Evolutionary conservation across 208 protist genomes (phyloP).

Genomic region (Trypanosomatidae sp.): DNA sequence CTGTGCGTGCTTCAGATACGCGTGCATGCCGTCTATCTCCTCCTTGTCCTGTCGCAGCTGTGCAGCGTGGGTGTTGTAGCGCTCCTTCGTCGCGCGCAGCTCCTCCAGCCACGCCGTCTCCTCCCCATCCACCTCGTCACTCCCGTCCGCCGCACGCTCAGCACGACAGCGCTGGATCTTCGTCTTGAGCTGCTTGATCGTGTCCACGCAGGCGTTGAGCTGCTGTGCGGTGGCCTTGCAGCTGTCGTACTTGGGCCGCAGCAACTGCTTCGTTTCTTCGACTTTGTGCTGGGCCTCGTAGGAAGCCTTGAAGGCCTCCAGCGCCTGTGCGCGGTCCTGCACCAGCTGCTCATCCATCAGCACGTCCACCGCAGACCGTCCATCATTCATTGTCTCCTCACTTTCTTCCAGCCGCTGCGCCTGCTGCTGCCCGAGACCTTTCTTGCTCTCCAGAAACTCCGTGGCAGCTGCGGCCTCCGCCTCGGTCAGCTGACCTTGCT

Average conservation of each 20-base stretch:
- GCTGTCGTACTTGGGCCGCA: conserved; percentile 60
- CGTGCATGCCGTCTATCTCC: conserved; percentile 84
- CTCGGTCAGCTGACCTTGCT: conserved; percentile 33
- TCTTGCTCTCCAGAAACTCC: conserved; percentile 51
- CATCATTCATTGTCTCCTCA: conserved; percentile 33
- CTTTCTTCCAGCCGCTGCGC: conserved; percentile 19
- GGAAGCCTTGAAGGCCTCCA: conserved; percentile 87
- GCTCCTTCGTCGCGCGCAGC: conserved; percentile 33
- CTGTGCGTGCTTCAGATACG: conserved; percentile 82
- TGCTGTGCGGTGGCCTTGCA: conserved; percentile 68
- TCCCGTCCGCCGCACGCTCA: conserved; percentile 75
- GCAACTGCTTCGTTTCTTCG: conserved; percentile 66
- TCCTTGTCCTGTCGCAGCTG: conserved; percentile 73
- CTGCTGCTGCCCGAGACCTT: background rate
- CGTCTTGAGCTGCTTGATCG: conserved; percentile 71
- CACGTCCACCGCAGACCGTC: conserved; percentile 26
- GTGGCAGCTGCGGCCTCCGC: conserved; percentile 46
- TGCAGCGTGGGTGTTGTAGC: conserved; percentile 55
- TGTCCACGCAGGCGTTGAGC: conserved; percentile 69
- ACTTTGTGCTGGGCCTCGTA: conserved; percentile 80
- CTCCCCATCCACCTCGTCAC: conserved; percentile 48
- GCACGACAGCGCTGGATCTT: conserved; percentile 76
- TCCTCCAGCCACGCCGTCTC: conserved; percentile 37
- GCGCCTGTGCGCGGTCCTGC: conserved; percentile 74
- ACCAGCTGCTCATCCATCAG: conserved; percentile 75